Base-by-base conservation (phyloP, 257 asterid species). In the Penstemon barbatus region DNA sequence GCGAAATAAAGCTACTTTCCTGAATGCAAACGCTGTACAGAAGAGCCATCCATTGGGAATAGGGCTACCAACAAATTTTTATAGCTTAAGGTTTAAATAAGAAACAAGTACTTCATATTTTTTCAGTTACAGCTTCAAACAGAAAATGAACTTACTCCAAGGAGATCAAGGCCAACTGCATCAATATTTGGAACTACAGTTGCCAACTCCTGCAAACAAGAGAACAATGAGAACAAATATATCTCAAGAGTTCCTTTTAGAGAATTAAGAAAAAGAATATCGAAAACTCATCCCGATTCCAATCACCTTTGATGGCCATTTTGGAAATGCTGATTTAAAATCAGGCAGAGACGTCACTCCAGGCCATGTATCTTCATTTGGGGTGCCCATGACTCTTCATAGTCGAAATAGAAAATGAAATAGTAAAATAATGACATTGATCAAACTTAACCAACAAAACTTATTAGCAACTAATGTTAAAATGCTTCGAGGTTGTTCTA, bases 271-370 rank as follows among this genome's bases (percentile, higher is more conserved):
- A 41, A 13, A 46, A 25, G 18, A 54, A 44, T 33, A 18, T 4
- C 10, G 3, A 39, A 69, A 33, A 5, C 11, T 9, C 50, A 58
- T 52, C 19, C 70, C 33, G 60, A 54, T 71, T 57, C 8, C 25
- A 65, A 62, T 74, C 66, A 93, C 98, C 99, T 87, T 85, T 45
- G 88, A 7, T 46, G 90, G 89, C 95, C 96, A 88, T 75, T 81
- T 90, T 3, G 96, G 97, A 78, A 90, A 93, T 71, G 96, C 68
- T 67, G 95, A 79, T 84, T 87, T 90, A 61, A 79, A 93, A 77
- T 90, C 99, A 65, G 97, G 99, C 58, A 90, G 88, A 71, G 97
- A 85, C 45, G 96, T 87, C 77, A 93, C 96, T 68, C 99, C 97
- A 50, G 96, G 95, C 99, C 97, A 93, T 36, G 84, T 83, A 67